Conservation (phyloP, 257 asterid species). For the Mitragyna speciosa region DNA sequence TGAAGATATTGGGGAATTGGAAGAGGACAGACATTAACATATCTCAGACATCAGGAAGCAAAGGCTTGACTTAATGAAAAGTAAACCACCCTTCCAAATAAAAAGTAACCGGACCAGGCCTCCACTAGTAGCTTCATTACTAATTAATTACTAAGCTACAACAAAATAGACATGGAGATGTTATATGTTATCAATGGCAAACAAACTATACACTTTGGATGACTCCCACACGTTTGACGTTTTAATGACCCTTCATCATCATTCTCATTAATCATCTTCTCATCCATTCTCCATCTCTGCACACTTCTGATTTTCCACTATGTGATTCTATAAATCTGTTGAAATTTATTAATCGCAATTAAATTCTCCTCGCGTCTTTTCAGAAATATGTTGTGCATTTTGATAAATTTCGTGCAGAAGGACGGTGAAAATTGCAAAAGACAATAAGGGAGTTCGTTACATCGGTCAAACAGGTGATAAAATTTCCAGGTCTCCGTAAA, state of each 20-base stretch:
- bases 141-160: neutral
- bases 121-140: neutral
- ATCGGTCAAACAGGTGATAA: neutral
- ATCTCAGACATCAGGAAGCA: slow-evolving; percentile 18
- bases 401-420: neutral
- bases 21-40: neutral
- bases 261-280: neutral
- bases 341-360: no score
- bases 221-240: slow-evolving; percentile 26
- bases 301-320: neutral
- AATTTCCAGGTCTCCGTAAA: neutral
- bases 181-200: slow-evolving; percentile 18
- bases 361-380: no score
- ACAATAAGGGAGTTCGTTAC: neutral
- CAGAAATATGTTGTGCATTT: neutral
- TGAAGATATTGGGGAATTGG: neutral
- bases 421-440: neutral
- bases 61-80: slow-evolving; percentile 33
- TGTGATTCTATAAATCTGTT: neutral
- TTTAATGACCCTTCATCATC: slow-evolving; percentile 6
- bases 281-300: neutral
- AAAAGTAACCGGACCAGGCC: neutral
- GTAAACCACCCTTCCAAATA: neutral
- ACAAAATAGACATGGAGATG: neutral
- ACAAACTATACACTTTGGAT: slow-evolving; percentile 24